These are phyloP conservation scores for Dothistroma septosporum DNA, from an alignment of 2,329 filamentous ascomycete species.

Conservation along the genomic window DNA sequence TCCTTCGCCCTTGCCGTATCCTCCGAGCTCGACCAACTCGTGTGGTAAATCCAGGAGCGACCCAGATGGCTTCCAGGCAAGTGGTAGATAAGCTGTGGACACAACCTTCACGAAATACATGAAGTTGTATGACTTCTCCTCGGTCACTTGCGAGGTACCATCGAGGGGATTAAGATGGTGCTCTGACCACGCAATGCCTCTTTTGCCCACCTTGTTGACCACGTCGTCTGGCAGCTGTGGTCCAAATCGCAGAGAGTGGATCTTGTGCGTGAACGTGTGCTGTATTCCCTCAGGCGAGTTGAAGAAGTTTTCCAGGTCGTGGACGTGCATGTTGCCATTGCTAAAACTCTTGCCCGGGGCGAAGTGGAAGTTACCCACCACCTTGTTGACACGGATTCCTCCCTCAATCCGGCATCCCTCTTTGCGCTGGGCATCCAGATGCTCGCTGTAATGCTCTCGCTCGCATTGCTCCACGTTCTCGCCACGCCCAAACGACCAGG, in stretches of 20 bases:
- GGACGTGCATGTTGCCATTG: conserved; percentile 93
- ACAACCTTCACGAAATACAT: conserved; percentile 99
- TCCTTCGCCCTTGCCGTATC: conserved; percentile 57
- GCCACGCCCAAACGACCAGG: conserved; percentile 91
- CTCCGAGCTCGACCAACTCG: conserved; percentile 61
- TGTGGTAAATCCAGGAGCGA: conserved; percentile 34
- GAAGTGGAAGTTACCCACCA: conserved; percentile 97
- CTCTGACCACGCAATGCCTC: conserved; percentile 67
- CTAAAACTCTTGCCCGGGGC: conserved; percentile 94
- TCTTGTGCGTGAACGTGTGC: conserved; percentile 84
- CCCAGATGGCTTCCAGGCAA: conserved; percentile 73
- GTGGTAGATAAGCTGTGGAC: conserved; percentile 85
- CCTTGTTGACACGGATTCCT: conserved; percentile 91
- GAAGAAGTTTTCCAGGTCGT: conserved; percentile 95
- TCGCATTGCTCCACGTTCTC: conserved; percentile 92
- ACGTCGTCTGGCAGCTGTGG: conserved; percentile 78
- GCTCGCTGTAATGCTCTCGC: conserved; percentile 88
- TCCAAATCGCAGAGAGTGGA: conserved; percentile 88
- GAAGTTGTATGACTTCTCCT: conserved; percentile 84
- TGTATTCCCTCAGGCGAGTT: conserved; percentile 52
- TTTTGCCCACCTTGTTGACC: conserved; percentile 58
- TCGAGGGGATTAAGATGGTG: conserved; percentile 93
- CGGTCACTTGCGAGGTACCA: conserved; percentile 67
- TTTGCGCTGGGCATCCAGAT: conserved; percentile 76
- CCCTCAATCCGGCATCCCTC: conserved; percentile 96